Evolutionary conservation across 305 asterid species (phyloP).

Genomic region (Fraxinus sp.): DNA sequence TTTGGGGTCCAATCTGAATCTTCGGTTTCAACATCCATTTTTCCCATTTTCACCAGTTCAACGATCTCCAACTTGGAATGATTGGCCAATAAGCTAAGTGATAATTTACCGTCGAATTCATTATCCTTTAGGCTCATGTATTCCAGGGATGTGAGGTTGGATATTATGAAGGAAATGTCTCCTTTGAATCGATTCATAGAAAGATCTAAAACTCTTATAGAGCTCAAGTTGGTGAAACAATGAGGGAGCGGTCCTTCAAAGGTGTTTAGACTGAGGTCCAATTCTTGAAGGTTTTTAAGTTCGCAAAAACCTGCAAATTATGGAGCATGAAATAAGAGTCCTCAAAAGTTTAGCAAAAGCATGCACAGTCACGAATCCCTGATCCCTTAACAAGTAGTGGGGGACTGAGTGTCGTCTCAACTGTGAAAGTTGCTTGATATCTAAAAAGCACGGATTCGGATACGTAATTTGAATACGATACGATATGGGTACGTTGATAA

Average conservation of each 20-base stretch:
- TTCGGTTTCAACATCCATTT: neutral
- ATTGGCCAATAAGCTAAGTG: neutral
- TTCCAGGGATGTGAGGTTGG: neutral
- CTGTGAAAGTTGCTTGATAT: neutral
- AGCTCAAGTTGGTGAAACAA: neutral
- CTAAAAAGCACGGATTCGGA: neutral
- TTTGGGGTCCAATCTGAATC: neutral
- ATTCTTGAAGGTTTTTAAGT: neutral
- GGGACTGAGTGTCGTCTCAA: neutral
- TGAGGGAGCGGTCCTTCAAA: neutral
- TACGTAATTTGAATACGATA: neutral
- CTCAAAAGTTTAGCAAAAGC: neutral
- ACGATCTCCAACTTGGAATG: conserved; percentile 6
- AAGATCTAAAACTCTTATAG: neutral
- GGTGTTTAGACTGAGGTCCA: neutral
- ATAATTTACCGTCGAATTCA: conserved; percentile 1
- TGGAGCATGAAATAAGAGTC: neutral
- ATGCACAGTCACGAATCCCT: neutral
- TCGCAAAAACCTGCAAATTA: neutral
- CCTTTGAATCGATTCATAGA: conserved; percentile 2
- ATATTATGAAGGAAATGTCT: conserved; percentile 1
- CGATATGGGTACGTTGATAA: neutral
- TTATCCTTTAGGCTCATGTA: neutral
- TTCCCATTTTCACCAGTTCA: neutral
- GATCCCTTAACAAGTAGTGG: neutral